phyloP scores from a whole-genome alignment of 1,284 basidiomycete species.

The Malassezia globosa region DNA sequence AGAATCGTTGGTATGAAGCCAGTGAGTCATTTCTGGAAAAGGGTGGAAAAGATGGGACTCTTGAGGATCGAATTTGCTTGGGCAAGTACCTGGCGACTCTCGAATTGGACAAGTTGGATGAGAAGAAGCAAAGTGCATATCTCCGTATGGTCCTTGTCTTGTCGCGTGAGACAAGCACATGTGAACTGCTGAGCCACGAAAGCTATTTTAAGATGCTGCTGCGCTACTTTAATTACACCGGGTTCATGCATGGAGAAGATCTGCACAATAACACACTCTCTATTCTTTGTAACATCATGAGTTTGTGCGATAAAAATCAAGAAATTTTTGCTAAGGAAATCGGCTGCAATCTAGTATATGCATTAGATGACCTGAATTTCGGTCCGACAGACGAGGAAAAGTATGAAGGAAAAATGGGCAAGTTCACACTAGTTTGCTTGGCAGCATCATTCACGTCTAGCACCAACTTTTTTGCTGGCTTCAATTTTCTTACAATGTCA shows the following conservation, averaged over 20 bases:
- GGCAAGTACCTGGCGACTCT: too few relatives aligned
- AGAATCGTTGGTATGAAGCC: too few relatives aligned
- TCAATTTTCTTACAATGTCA: not conserved
- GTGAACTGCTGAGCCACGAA: not conserved
- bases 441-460: not conserved
- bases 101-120: too few relatives aligned
- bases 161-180: not conserved
- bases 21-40: too few relatives aligned
- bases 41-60: too few relatives aligned
- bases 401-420: not conserved
- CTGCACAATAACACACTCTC: not conserved
- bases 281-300: not conserved
- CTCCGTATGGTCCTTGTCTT: not conserved
- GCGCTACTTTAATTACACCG: not conserved
- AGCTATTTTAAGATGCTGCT: not conserved
- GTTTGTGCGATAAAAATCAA: not conserved
- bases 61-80: too few relatives aligned
- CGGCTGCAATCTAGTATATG: not conserved
- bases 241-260: not conserved
- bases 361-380: not conserved
- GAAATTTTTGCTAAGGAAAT: not conserved
- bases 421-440: not conserved
- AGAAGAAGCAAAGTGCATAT: too few relatives aligned
- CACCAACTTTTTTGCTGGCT: not conserved
- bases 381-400: not conserved